Conservation (phyloP, 1,284 basidiomycete genomes). For the Gomphus bonarii region DNA sequence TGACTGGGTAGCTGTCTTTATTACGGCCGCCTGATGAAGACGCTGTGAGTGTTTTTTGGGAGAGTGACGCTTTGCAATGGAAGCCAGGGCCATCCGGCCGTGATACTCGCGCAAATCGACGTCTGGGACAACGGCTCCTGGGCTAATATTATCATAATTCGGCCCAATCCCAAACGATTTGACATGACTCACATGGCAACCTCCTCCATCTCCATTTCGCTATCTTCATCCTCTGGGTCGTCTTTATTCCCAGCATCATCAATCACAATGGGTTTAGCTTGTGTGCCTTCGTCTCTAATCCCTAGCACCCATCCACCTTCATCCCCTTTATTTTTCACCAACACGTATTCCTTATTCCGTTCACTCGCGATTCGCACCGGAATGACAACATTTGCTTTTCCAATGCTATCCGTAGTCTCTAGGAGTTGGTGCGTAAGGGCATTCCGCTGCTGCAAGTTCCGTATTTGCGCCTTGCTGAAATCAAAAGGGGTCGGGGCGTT, state of each 20-base stretch:
- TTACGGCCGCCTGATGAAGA: slow-evolving; percentile 56
- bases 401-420: slow-evolving; percentile 87
- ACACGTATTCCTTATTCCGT: slow-evolving; percentile 86
- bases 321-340: slow-evolving; percentile 81
- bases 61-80: slow-evolving; percentile 46
- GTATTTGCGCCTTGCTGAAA: slow-evolving; percentile 93
- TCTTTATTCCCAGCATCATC: slow-evolving; percentile 40
- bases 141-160: slow-evolving; percentile 19
- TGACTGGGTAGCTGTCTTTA: slow-evolving; percentile 71
- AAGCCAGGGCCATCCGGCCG: slow-evolving; percentile 54
- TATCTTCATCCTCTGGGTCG: slow-evolving; percentile 28
- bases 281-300: slow-evolving; percentile 70
- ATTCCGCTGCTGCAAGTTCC: slow-evolving; percentile 84
- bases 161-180: slow-evolving; percentile 5
- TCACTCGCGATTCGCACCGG: slow-evolving; percentile 91
- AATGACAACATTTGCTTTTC: slow-evolving; percentile 81
- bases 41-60: slow-evolving; percentile 31
- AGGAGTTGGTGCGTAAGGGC: slow-evolving; percentile 91
- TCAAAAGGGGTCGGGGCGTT: slow-evolving; percentile 80
- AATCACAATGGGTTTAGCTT: slow-evolving; percentile 80
- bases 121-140: slow-evolving; percentile 32
- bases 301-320: slow-evolving; percentile 93
- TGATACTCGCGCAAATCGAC: slow-evolving; percentile 61
- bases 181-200: slow-evolving; percentile 48
- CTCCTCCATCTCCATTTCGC: slow-evolving; percentile 69